Base-by-base conservation (phyloP, 805 yeast species). In the Ogataea saltuana region DNA sequence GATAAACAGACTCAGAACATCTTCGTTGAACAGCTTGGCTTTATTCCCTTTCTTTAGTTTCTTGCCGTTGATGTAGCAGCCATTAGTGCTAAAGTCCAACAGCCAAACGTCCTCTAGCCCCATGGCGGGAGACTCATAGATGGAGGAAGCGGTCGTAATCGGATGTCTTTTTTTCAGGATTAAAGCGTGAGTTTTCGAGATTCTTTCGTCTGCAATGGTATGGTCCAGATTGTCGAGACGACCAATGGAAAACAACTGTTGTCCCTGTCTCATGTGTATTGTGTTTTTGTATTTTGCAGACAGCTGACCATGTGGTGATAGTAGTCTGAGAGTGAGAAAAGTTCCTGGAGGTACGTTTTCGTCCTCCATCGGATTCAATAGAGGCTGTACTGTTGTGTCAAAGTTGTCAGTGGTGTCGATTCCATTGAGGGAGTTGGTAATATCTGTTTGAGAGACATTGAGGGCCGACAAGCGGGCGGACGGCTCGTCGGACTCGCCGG, bases 171-270 rank as follows among this genome's bases (percentile, higher is more conserved):
- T 75, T 55, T 79, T 79, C 42, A 72, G 55, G 11, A 91, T 69
- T 22, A 81, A 67, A 61, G 97, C 89, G 63, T 93, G 98, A 1
- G 83, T 71, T 50, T 88, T 86, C 2, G 97, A 90, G 54, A 91
- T 75, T 34, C 97, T 67, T 53, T 75, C 84, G 52, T 90, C 97
- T 23, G 75, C 68, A 13, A 87, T 76, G 32, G 69, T 70, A 25
- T 78, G 73, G 57, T 85, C 81, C 46, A 86, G 76, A 3, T 72
- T 76, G 16, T 72, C 77, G 17, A 77, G 75, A 26, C 98, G 70
- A 1, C 99, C 98, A 42, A 91, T 74, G 43, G 81, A 72, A 59
- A 80, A 83, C 7, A 81, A 79, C 35, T 78, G 80, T 15, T 74
- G 71, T 20, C 87, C 86, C 56, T 84, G 89, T 25, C 80, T 75